phyloP scores from a whole-genome alignment of 768 basidiomycete species.

The Suillus spraguei region DNA sequence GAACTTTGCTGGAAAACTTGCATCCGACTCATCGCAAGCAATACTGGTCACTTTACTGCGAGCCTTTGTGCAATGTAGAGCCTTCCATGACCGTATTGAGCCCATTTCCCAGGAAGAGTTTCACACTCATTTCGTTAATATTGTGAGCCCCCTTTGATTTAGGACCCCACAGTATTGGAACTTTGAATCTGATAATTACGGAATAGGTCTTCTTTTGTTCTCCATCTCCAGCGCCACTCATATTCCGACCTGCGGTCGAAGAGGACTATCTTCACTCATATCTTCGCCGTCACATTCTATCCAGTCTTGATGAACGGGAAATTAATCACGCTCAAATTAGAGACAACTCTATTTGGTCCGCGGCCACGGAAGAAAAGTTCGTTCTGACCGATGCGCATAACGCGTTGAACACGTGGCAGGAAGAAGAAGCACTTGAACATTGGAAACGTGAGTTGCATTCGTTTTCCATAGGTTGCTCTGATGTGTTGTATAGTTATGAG shows the following conservation, averaged over 20 bases:
- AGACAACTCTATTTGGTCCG: constrained; percentile 21
- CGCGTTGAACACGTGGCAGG: constrained; percentile 66
- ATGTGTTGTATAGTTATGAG: constrained; percentile 64
- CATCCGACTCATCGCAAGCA: constrained; percentile 62
- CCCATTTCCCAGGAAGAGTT: constrained; percentile 48
- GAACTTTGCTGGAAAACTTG: constrained; percentile 84
- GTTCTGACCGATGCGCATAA: constrained; percentile 67
- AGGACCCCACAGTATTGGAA: not conserved
- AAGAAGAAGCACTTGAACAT: constrained; percentile 63
- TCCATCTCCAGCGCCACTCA: constrained; percentile 49
- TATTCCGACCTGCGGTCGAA: constrained; percentile 56
- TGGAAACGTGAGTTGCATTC: constrained; percentile 64
- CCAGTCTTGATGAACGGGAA: constrained; percentile 54
- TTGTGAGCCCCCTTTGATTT: constrained; percentile 49
- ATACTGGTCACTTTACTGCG: constrained; percentile 70
- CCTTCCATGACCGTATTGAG: constrained; percentile 72
- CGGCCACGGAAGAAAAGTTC: constrained; percentile 42
- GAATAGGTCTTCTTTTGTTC: constrained; percentile 84
- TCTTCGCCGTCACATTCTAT: constrained; percentile 63
- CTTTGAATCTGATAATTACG: not conserved
- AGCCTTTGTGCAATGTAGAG: constrained; percentile 79
- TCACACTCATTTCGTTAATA: constrained; percentile 63
- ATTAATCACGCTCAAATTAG: constrained; percentile 47
- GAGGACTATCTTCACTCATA: constrained; percentile 71
- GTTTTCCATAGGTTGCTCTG: not conserved